These are phyloP conservation scores for Arabidopsis lyrata DNA, from an alignment of 441 rosid species.

Conservation along the genomic window DNA sequence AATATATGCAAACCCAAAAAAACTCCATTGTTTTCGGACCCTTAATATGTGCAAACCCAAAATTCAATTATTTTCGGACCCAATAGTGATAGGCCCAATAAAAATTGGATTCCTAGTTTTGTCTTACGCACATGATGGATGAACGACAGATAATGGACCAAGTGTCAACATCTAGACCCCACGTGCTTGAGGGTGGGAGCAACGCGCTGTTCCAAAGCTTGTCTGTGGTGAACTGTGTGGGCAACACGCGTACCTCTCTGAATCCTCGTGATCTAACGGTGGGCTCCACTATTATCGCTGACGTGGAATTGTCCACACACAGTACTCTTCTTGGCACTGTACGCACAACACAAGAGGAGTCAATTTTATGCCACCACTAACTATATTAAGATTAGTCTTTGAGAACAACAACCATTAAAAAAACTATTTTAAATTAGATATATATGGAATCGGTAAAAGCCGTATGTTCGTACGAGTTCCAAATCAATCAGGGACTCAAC, in stretches of 20 bases:
- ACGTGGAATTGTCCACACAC: conserved; percentile 35
- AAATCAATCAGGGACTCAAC: neutral
- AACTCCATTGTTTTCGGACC: neutral
- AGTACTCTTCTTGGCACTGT: conserved; percentile 4
- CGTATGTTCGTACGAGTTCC: neutral
- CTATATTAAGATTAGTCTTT: neutral
- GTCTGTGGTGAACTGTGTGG: conserved; percentile 30
- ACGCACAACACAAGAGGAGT: neutral
- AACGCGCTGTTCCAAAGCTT: conserved; percentile 35
- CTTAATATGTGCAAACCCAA: neutral
- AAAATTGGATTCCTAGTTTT: neutral
- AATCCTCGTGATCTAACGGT: conserved; percentile 22
- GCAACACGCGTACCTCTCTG: conserved; percentile 34
- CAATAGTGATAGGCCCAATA: conserved; percentile 17
- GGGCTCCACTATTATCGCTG: conserved; percentile 15
- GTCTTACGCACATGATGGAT: neutral
- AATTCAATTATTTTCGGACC: neutral
- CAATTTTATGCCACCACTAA: neutral
- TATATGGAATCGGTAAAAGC: conserved; percentile 13
- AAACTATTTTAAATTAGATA: neutral
- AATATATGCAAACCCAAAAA: neutral
- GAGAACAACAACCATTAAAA: too few species aligned
- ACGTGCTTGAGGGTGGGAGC: conserved; percentile 37
- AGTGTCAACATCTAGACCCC: conserved; percentile 32
- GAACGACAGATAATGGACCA: conserved; percentile 3